Percentiles rank a stretch among this genome's conserved stretches.
Conservation (phyloP, 148 eudicot genomes). For the Chenopodium quinoa region DNA sequence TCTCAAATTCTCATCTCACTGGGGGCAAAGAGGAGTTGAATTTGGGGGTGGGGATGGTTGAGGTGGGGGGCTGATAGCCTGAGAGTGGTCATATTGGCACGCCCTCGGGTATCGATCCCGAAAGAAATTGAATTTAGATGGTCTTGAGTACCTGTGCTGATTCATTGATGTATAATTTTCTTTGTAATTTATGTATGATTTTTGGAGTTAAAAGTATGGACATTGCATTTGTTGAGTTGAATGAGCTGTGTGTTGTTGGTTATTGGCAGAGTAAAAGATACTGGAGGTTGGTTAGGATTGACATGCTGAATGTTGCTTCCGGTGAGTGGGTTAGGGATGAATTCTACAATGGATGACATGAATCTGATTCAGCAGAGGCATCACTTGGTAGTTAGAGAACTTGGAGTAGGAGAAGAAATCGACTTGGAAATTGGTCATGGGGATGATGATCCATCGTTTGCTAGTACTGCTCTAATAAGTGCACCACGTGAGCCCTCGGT, state of each 20-base stretch:
- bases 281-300: slow-evolving; percentile 32
- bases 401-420: slow-evolving; percentile 88
- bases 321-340: slow-evolving; percentile 70
- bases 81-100: no score
- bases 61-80: no score
- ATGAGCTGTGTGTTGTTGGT: not conserved
- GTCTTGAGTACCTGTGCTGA: not conserved
- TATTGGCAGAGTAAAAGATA: slow-evolving; percentile 19
- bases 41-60: not conserved
- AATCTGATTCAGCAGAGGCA: slow-evolving; percentile 89
- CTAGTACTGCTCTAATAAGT: slow-evolving; percentile 50
- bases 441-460: slow-evolving; percentile 81
- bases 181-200: not conserved
- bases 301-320: slow-evolving; percentile 94
- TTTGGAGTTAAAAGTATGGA: slow-evolving; percentile 3
- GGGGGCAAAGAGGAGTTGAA: no score
- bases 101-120: no score
- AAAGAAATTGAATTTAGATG: not conserved
- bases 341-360: slow-evolving; percentile 88
- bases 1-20: no score
- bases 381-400: slow-evolving; percentile 81
- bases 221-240: slow-evolving; percentile 6
- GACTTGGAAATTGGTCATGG: slow-evolving; percentile 91
- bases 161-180: not conserved
- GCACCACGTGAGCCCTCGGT: slow-evolving; percentile 65